phyloP scores from a whole-genome alignment of 805 yeast species.

The Yamadazyma kitorensis region DNA sequence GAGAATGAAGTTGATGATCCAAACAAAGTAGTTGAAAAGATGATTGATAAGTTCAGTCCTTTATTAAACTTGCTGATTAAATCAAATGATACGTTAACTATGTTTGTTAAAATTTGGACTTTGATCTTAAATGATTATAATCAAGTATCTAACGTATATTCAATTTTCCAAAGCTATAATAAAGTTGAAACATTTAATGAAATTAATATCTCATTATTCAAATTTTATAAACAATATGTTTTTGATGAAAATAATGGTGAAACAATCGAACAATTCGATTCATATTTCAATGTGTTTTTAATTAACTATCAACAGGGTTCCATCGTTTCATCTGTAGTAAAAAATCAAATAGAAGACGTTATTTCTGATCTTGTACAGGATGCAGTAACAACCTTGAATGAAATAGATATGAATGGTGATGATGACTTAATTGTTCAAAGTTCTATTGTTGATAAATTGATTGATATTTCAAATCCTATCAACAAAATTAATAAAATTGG shows the following conservation, averaged over 20 bases:
- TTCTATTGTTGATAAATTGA: neutral
- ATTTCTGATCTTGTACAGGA: neutral
- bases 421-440: too few relatives aligned
- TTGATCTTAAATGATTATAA: slow-evolving; percentile 4
- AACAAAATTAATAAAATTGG: slow-evolving; percentile 11
- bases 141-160: neutral
- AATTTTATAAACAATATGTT: neutral
- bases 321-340: slow-evolving; percentile 2
- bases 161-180: slow-evolving; percentile 4
- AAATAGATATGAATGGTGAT: neutral
- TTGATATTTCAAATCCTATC: neutral
- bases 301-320: neutral
- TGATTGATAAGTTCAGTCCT: slow-evolving; percentile 2
- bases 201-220: slow-evolving; percentile 1
- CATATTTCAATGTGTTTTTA: slow-evolving; percentile 2
- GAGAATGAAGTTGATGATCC: slow-evolving; percentile 9
- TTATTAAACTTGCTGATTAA: neutral
- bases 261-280: neutral
- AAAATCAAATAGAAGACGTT: slow-evolving; percentile 1
- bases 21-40: neutral
- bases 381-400: neutral
- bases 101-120: slow-evolving; percentile 11
- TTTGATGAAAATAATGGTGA: neutral
- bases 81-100: neutral
- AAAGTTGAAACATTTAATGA: slow-evolving; percentile 2